Evolutionary conservation across 2,329 filamentous ascomycete genomes (phyloP).

Genomic region (Leptographium flavum): DNA sequence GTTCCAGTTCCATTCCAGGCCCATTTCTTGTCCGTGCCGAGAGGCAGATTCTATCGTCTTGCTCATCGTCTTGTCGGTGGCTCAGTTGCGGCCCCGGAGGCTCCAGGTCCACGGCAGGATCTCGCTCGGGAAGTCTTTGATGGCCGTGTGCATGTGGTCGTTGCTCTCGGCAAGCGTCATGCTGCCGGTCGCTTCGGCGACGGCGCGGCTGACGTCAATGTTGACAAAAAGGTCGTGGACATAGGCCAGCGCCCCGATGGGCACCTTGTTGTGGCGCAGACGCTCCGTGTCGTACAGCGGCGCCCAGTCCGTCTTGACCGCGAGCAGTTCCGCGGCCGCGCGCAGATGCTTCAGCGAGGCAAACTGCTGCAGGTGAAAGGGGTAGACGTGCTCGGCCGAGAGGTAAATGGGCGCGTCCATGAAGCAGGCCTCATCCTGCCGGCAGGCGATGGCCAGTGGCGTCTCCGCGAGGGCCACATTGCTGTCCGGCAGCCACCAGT

Average conservation of each 20-base stretch:
- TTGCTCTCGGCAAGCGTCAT: not conserved
- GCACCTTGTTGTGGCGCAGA: slow-evolving; percentile 8
- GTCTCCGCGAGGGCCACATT: not conserved
- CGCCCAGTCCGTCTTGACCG: slow-evolving; percentile 3
- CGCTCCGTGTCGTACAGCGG: slow-evolving; percentile 4
- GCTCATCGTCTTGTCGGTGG: no score
- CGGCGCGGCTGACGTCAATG: not conserved
- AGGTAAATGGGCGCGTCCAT: slow-evolving; percentile 8
- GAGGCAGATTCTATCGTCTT: no score
- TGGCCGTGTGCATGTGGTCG: slow-evolving; percentile 7
- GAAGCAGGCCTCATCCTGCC: not conserved
- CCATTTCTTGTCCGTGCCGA: no score
- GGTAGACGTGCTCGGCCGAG: slow-evolving; percentile 14
- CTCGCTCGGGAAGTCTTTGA: slow-evolving; percentile 3
- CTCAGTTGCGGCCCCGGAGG: not conserved
- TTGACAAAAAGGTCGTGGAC: slow-evolving; percentile 9
- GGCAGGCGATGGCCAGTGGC: not conserved
- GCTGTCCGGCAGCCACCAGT: slow-evolving; percentile 8
- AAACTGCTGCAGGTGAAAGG: slow-evolving; percentile 12
- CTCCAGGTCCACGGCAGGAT: not conserved
- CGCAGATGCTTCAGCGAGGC: slow-evolving; percentile 5
- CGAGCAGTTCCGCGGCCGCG: slow-evolving; percentile 5
- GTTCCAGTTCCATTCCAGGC: no score
- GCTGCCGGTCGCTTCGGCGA: not conserved
- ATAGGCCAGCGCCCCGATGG: slow-evolving; percentile 8